These are phyloP conservation scores for Eleusine coracana DNA, from an alignment of 176 grass and related monocot species.

Conservation along the genomic window DNA sequence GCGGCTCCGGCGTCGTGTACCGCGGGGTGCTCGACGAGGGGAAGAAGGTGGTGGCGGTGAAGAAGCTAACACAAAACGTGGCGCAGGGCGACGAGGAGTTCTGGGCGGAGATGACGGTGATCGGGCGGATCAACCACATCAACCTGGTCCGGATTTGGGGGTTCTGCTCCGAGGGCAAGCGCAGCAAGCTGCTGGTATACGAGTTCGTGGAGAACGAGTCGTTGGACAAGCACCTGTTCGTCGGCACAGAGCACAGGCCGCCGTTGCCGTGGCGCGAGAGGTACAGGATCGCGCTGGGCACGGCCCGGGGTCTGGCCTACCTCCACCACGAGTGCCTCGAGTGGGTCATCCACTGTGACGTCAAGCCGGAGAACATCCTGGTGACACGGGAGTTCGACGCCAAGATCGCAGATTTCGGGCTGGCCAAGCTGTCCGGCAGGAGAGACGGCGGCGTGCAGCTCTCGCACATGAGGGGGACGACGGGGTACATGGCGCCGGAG, in stretches of 20 bases:
- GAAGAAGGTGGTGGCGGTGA: not conserved
- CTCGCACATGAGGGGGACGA: conserved; percentile 58
- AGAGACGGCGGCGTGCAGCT: conserved; percentile 18
- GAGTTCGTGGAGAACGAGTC: not conserved
- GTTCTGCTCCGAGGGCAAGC: not conserved
- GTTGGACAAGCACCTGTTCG: not conserved
- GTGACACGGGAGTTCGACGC: conserved; percentile 59
- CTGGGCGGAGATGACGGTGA: not conserved
- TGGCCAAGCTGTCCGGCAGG: conserved; percentile 62
- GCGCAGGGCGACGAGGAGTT: not conserved
- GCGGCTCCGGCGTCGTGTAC: not conserved
- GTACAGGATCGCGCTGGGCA: conserved; percentile 61
- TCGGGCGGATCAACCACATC: not conserved
- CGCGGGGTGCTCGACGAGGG: not conserved
- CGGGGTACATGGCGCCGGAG: conserved; percentile 52
- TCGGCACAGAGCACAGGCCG: not conserved
- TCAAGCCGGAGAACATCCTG: conserved; percentile 84
- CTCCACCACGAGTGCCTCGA: conserved; percentile 81
- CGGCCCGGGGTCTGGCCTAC: conserved; percentile 65
- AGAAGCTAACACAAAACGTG: not conserved
- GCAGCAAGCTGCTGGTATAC: not conserved
- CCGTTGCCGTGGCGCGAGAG: conserved; percentile 49
- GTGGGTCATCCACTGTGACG: conserved; percentile 81
- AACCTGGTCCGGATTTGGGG: not conserved
- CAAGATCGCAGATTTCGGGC: conserved; percentile 74